Conservation (phyloP, 2,329 filamentous ascomycete species). For the Cordyceps cateniannulata region DNA sequence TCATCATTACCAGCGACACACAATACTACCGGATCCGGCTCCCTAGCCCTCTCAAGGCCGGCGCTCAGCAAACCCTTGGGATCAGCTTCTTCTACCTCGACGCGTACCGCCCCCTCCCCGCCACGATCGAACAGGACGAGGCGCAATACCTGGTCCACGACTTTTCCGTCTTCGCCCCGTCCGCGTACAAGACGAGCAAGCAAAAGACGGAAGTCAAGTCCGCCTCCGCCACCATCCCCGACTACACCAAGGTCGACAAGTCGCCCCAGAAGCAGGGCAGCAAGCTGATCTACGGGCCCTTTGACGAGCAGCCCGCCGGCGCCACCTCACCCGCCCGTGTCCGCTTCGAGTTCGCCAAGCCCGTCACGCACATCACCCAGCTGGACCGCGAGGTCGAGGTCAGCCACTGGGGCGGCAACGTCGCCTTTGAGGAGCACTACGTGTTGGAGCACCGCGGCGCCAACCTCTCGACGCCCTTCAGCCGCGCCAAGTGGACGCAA, state of each 20-base stretch:
- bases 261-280: slow-evolving; percentile 75
- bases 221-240: slow-evolving; percentile 67
- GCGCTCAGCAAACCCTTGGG: slow-evolving; percentile 74
- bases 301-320: slow-evolving; percentile 73
- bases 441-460: slow-evolving; percentile 82
- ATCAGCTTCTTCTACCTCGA: slow-evolving; percentile 80
- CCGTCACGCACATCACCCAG: slow-evolving; percentile 69
- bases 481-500: slow-evolving; percentile 69
- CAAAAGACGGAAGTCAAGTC: slow-evolving; percentile 98
- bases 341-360: slow-evolving; percentile 93
- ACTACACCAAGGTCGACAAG: slow-evolving; percentile 70
- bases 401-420: slow-evolving; percentile 95
- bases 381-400: slow-evolving; percentile 91
- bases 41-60: slow-evolving; percentile 66
- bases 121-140: slow-evolving; percentile 74
- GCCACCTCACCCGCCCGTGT: slow-evolving; percentile 66
- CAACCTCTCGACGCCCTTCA: slow-evolving; percentile 65
- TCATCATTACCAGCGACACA: slow-evolving; percentile 44
- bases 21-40: slow-evolving; percentile 84
- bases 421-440: slow-evolving; percentile 92
- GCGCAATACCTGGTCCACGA: slow-evolving; percentile 80
- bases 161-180: slow-evolving; percentile 79
- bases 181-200: slow-evolving; percentile 78
- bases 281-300: slow-evolving; percentile 86
- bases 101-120: slow-evolving; percentile 73